A percentile compares a stretch with the other conserved stretches of the same genome.
Conservation (phyloP, 2,329 filamentous ascomycete genomes). For the Neurospora sp. region DNA sequence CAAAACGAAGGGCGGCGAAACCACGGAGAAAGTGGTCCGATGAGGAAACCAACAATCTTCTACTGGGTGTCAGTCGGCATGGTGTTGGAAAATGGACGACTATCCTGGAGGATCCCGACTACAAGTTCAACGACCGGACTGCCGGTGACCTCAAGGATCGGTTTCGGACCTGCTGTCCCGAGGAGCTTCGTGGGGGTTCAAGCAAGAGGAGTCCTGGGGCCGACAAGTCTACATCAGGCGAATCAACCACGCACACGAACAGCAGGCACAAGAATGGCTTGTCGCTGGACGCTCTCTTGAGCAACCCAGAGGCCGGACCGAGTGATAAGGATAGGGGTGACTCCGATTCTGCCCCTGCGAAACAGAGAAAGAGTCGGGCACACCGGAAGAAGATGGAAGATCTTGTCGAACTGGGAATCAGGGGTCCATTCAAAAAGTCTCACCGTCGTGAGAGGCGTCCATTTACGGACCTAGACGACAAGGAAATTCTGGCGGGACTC, state of each 20-base stretch:
- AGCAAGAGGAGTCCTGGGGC: conserved; percentile 20
- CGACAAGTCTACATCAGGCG: conserved; percentile 3
- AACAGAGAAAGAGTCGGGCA: conserved; percentile 25
- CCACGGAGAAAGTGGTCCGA: conserved; percentile 55
- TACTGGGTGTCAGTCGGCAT: conserved; percentile 51
- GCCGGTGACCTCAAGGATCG: conserved; percentile 56
- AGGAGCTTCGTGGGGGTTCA: conserved; percentile 40
- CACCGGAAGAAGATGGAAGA: conserved; percentile 35
- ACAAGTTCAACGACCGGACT: conserved; percentile 49
- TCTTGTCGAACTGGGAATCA: conserved; percentile 44
- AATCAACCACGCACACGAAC: conserved; percentile 9
- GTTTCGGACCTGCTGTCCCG: conserved; percentile 55
- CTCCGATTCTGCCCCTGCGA: conserved; percentile 17
- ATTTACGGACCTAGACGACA: conserved; percentile 54
- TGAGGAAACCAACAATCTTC: conserved; percentile 51
- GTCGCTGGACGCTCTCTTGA: conserved; percentile 47
- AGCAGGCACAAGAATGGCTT: conserved; percentile 37
- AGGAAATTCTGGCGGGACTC: conserved; percentile 50
- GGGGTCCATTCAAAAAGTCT: conserved; percentile 52
- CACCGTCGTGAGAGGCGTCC: conserved; percentile 48
- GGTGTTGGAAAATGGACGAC: conserved; percentile 57
- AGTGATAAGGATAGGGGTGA: conserved; percentile 13
- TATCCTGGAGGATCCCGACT: conserved; percentile 51
- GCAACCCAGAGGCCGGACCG: conserved; percentile 30
- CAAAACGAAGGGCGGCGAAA: conserved; percentile 45